Evolutionary conservation across 139 green algal genomes (phyloP), one percentile per base, ranked within the genome.

Genomic region (Closterium sp.): DNA sequence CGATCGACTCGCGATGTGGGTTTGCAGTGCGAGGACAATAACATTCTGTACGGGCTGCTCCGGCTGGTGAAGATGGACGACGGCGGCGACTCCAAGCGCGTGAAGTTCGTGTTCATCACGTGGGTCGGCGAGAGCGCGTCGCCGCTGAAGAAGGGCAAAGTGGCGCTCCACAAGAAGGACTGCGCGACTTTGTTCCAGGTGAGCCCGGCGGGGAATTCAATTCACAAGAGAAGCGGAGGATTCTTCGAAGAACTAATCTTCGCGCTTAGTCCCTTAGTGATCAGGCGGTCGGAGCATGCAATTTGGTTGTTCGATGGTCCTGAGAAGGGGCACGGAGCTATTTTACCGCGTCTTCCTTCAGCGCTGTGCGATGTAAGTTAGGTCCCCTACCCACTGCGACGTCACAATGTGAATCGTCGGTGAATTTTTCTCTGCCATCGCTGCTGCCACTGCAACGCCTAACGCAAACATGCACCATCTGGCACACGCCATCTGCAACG

Each of bases 41-140:
- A 84, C 4, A 88, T 94, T 25, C 25, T 92, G 34, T 94, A 92
- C 32, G 91, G 85, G 4, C 34, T 94, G 21, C 83, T 94, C 19
- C 83, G 91, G 32, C 28, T 92, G 84, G 87, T 91, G 84, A 94
- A 94, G 88, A 94, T 81, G 21, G 91, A 94, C 69, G 91, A 94
- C 84, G 81, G 91, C 25, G 91, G 91, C 32, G 91, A 94, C 89
- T 91, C 84, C 25, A 92, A 92, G 30, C 88, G 91, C 43, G 88
- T 94, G 23, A 94, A 94, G 84, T 94, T 94, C 33, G 84, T 94
- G 16, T 94, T 88, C 38, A 35, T 94, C 83, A 94, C 91, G 66
- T 94, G 91, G 91, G 91, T 94, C n/a, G 91, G 91, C 23, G 91
- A 94, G 84, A 89, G 16, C 28, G 86, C 91, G 21, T 89, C 91